phyloP scores from a whole-genome alignment of 1,139 yeast species.

The Blastobotrys malaysiensis region DNA sequence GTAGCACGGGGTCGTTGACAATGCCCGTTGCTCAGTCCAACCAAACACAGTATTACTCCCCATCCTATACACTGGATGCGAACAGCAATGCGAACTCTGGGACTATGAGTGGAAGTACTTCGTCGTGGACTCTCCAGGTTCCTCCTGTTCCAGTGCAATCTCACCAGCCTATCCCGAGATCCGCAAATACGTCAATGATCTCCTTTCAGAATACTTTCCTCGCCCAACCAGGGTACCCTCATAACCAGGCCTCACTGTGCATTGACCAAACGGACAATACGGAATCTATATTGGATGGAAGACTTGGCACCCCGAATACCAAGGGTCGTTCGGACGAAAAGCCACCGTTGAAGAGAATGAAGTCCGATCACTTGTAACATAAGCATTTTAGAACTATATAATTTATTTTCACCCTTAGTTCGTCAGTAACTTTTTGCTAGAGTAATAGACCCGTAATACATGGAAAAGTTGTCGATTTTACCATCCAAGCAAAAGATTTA shows the following conservation, averaged over 20 bases:
- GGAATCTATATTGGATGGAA: background rate
- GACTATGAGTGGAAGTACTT: background rate
- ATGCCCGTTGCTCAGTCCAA: background rate
- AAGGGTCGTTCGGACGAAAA: background rate
- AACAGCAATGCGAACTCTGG: background rate
- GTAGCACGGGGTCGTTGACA: background rate
- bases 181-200: background rate
- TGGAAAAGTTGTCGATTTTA: background rate
- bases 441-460: background rate
- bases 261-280: background rate
- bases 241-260: background rate
- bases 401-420: background rate
- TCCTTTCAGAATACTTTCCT: conserved; percentile 1
- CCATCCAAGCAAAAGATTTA: background rate
- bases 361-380: conserved; percentile 3
- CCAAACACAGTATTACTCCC: background rate
- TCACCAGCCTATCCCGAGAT: background rate
- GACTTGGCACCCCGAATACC: background rate
- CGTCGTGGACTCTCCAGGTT: background rate
- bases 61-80: background rate
- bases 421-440: background rate
- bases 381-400: background rate
- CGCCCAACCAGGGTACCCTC: conserved; percentile 3
- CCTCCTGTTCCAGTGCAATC: background rate
- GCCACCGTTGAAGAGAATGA: conserved; percentile 11